Evolutionary conservation across 306 rosid species (phyloP).

Genomic region (Cucumis hystrix): DNA sequence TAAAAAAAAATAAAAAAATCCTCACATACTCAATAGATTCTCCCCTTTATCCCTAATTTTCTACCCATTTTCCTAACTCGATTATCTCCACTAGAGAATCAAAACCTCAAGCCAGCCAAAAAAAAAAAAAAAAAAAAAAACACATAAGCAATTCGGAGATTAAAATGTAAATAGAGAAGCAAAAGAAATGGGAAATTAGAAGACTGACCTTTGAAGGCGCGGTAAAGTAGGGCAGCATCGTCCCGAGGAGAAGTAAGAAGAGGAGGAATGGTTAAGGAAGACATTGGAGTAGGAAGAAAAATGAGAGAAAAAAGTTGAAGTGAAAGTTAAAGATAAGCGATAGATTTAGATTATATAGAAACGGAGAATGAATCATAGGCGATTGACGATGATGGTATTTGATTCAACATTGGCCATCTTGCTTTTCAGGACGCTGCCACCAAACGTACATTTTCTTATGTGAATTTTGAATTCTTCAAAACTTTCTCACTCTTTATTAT

Average conservation of each 20-base stretch:
- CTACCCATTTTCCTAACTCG: not conserved
- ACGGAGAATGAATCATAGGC: not conserved
- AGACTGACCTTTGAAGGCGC: conserved; percentile 59
- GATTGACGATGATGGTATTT: not conserved
- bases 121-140: not conserved
- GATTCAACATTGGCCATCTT: not conserved
- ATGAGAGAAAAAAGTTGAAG: not conserved
- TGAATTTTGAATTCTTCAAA: not conserved
- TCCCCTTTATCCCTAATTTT: not conserved
- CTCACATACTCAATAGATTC: not conserved
- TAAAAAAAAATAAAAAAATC: not conserved
- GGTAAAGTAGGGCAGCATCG: conserved; percentile 55
- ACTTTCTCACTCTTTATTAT: too few relatives aligned
- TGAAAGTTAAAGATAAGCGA: not conserved
- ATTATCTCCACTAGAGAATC: not conserved
- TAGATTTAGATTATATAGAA: too few relatives aligned
- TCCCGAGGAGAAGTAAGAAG: conserved; percentile 53
- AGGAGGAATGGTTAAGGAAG: conserved; percentile 50
- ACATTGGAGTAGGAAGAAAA: conserved; percentile 14
- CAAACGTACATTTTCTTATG: not conserved
- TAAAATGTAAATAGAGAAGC: not conserved
- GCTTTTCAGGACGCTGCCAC: not conserved
- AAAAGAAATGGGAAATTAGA: not conserved
- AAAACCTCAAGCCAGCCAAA: not conserved
- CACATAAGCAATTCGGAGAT: not conserved